Evolutionary conservation across 306 rosid genomes (phyloP), one percentile per base, ranked within the genome.

Genomic region (Abrus pulchellus): DNA sequence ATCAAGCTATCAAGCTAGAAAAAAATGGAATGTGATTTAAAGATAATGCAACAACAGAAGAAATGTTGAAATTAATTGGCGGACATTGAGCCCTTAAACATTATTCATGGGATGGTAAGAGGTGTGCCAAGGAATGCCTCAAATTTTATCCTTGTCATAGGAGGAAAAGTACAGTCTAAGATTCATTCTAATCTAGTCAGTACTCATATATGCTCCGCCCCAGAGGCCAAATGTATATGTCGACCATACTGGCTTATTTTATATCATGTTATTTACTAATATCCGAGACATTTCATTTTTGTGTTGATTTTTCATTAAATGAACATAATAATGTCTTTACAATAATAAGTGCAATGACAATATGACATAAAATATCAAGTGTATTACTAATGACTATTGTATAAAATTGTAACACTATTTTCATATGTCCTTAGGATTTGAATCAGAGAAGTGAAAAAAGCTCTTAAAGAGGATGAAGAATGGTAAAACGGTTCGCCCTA

Each of bases 171-270:
- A 3, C 13, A 27, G 68, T 55, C 6, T 41, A n/a, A n/a, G 32
- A 69, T 68, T 59, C 66, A 61, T 49, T 75, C 65, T 30, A 62
- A 60, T 40, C 67, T 28, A 38, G 66, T 76, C 57, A 34, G 10
- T 48, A 59, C 40, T 74, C 29, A 7, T 10, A 5, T 40, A 40
- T 38, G 14, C 6, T 34, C 52, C 40, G 14, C 6, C 52, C 52
- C 40, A 1, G 13, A 6, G 27, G 30, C 13, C 59, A 48, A 48
- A 9, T 48, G 3, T 48, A 13, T 47, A 40, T 20, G 20, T 38
- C 28, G 59, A 11, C 11, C 41, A 5, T 47, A 47, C 3, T 29
- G 44, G 29, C 14, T 29, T 29, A 68, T 11, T 29, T 68, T 45
- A 12, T 47, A 45, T 47, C 12, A 48, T 29, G 29, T 69, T 48